Evolutionary conservation across 106 monocot genomes (phyloP).

Genomic region (Acorus calamus): DNA sequence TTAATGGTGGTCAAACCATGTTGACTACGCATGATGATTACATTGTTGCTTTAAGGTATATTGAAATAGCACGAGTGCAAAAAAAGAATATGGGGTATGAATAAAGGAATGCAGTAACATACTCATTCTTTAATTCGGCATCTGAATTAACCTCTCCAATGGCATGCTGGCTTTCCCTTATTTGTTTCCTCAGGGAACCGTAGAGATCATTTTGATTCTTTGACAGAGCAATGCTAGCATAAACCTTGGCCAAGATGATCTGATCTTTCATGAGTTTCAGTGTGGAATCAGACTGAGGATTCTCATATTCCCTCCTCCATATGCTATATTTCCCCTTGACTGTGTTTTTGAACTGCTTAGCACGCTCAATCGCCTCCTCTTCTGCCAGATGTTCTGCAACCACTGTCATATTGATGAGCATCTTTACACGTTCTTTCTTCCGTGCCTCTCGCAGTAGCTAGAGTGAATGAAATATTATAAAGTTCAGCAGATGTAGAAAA

Average conservation of each 20-base stretch:
- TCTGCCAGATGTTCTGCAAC: slow-evolving; percentile 10
- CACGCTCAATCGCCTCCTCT: slow-evolving; percentile 22
- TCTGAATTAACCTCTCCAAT: slow-evolving; percentile 34
- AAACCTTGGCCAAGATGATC: slow-evolving; percentile 50
- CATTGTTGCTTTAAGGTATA: too few relatives aligned
- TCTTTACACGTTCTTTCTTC: slow-evolving; percentile 12
- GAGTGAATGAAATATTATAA: slow-evolving; percentile 3
- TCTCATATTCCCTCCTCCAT: slow-evolving; percentile 36
- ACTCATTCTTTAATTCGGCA: slow-evolving; percentile 28
- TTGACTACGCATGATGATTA: too few relatives aligned
- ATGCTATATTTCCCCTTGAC: slow-evolving; percentile 19
- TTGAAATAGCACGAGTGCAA: too few relatives aligned
- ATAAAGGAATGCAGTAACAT: slow-evolving; percentile 4
- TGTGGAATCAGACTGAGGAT: slow-evolving; percentile 15
- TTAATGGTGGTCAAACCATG: too few relatives aligned
- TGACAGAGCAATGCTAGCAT: slow-evolving; percentile 35
- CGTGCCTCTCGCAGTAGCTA: slow-evolving; percentile 19
- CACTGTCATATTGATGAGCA: slow-evolving; percentile 6
- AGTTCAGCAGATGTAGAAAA: neutral
- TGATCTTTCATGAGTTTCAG: slow-evolving; percentile 51
- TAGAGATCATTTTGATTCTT: slow-evolving; percentile 11
- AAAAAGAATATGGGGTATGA: neutral
- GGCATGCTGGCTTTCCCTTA: slow-evolving; percentile 9
- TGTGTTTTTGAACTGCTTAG: slow-evolving; percentile 17
- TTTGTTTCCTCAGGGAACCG: slow-evolving; percentile 19